Conservation (phyloP, 306 rosid genomes). For the Mucuna pruriens region DNA sequence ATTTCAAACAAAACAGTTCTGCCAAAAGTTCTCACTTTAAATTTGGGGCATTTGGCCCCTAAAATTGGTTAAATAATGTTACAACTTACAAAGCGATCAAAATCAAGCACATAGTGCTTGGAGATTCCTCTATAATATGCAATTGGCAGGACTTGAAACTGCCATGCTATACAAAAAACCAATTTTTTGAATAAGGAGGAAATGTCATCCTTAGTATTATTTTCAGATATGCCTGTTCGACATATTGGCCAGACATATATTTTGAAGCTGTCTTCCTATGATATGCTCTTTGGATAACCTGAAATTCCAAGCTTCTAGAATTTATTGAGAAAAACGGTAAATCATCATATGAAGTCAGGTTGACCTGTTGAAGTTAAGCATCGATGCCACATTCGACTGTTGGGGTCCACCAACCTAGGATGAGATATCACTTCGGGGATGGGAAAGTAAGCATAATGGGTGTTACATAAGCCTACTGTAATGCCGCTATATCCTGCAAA, state of each 20-base stretch:
- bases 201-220: constrained; percentile 58
- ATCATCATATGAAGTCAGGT: constrained; percentile 76
- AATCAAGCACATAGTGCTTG: constrained; percentile 45
- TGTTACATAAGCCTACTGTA: constrained; percentile 92
- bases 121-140: constrained; percentile 36
- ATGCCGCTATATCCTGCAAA: constrained; percentile 98
- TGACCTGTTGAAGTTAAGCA: constrained; percentile 98
- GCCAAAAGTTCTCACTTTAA: constrained; percentile 19
- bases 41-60: constrained; percentile 28
- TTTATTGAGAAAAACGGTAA: constrained; percentile 20
- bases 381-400: constrained; percentile 99
- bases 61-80: constrained; percentile 41
- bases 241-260: constrained; percentile 32
- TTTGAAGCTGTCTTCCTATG: constrained; percentile 45
- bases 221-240: constrained; percentile 39
- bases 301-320: constrained; percentile 44
- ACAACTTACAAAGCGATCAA: constrained; percentile 39
- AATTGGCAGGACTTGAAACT: constrained; percentile 37
- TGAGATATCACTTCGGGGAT: constrained; percentile 93
- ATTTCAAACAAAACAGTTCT: not conserved
- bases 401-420: constrained; percentile 82
- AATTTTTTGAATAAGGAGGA: constrained; percentile 36
- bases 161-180: constrained; percentile 53
- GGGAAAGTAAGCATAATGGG: constrained; percentile 94
- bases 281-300: constrained; percentile 44